Conservation (phyloP, 257 asterid species). For the Nicotiana benthamiana region DNA sequence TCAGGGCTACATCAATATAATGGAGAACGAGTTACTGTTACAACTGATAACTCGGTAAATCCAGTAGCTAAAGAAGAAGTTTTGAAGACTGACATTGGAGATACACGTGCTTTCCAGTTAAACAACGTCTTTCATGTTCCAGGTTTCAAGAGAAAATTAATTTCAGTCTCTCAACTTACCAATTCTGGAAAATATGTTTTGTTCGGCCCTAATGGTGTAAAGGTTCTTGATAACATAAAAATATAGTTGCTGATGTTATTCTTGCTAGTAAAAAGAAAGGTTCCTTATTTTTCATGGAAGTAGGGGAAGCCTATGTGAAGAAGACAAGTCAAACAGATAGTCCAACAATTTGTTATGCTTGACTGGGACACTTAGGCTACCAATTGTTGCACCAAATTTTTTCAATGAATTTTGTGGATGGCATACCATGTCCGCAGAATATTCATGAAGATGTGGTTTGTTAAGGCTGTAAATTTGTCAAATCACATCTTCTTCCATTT, state of each 20-base stretch:
- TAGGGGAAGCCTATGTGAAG: constrained; percentile 8
- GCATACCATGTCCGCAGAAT: not conserved
- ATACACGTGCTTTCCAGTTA: not conserved
- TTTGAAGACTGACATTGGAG: not conserved
- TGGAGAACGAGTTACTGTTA: not conserved
- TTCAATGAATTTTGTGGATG: constrained; percentile 6
- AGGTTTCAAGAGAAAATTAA: no score
- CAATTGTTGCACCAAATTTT: constrained; percentile 13
- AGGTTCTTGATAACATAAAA: constrained; percentile 5
- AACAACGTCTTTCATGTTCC: no score
- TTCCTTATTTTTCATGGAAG: not conserved
- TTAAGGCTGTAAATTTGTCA: not conserved
- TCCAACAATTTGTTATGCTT: constrained; percentile 13
- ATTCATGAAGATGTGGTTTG: constrained; percentile 5
- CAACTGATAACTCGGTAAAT: not conserved
- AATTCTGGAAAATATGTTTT: constrained; percentile 12
- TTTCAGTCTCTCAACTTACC: not conserved
- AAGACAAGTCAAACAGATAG: constrained; percentile 5
- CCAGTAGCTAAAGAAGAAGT: not conserved
- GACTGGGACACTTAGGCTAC: constrained; percentile 6
- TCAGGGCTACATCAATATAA: not conserved
- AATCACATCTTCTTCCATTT: constrained; percentile 11
- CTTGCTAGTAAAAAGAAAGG: not conserved
- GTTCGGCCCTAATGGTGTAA: constrained; percentile 14
- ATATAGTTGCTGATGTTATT: not conserved